Conservation (phyloP, 345 rosid genomes). For the Punica granatum region DNA sequence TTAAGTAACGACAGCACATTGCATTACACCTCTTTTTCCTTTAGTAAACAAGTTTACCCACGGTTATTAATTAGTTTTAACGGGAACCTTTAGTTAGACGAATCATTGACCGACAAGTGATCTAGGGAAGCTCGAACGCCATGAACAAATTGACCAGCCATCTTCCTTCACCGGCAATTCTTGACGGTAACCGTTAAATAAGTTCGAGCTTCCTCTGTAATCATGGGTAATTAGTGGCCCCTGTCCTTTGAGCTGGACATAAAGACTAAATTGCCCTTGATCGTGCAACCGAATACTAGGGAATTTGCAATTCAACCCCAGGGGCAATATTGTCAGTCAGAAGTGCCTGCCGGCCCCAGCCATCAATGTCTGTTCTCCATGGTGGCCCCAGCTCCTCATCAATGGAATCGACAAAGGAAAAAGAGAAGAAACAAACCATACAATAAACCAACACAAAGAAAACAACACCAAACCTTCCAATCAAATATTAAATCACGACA, state of each 20-base stretch:
- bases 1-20: too few relatives aligned
- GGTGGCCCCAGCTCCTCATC: slow-evolving; percentile 1
- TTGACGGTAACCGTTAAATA: neutral
- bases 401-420: neutral
- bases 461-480: neutral
- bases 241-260: neutral
- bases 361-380: neutral
- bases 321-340: neutral
- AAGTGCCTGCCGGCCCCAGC: neutral
- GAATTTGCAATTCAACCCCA: neutral
- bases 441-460: neutral
- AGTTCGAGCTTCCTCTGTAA: neutral
- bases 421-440: too few relatives aligned
- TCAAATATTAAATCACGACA: neutral
- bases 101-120: too few relatives aligned
- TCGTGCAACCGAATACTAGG: neutral
- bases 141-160: neutral
- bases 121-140: neutral
- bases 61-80: too few relatives aligned
- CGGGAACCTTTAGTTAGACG: too few relatives aligned
- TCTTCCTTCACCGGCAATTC: too few relatives aligned
- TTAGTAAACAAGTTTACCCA: too few relatives aligned
- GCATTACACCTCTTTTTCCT: too few relatives aligned
- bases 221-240: neutral
- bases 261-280: neutral